phyloP scores from a whole-genome alignment of 768 basidiomycete genomes.

The Boletus tomentosulus region DNA sequence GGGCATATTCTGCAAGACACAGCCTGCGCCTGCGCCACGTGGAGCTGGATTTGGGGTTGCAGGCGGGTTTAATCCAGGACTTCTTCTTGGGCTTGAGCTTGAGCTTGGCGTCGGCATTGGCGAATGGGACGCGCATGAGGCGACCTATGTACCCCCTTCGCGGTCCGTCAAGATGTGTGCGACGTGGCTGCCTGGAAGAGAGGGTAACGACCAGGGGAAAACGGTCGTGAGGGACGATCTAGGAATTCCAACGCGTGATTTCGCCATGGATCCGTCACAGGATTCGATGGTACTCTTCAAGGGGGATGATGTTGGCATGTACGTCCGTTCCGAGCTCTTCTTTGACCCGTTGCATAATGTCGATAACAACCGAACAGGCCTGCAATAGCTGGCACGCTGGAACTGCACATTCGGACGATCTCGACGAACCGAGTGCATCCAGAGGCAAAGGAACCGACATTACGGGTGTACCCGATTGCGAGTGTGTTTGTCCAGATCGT shows the following conservation, averaged over 20 bases:
- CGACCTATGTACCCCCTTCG: not conserved
- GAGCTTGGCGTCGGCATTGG: not conserved
- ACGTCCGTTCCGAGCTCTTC: not conserved
- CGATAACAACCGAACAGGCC: constrained; percentile 1
- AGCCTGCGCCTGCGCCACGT: not conserved
- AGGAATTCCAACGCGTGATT: constrained; percentile 45
- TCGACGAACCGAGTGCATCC: constrained; percentile 42
- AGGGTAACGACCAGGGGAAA: not conserved
- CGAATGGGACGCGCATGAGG: not conserved
- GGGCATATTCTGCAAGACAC: constrained; percentile 50
- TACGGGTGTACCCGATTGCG: constrained; percentile 24
- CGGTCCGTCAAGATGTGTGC: constrained; percentile 5
- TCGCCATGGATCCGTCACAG: constrained; percentile 64
- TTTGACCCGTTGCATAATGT: not conserved
- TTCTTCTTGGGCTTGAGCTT: not conserved
- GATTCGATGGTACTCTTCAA: constrained; percentile 48
- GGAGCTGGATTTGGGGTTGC: not conserved
- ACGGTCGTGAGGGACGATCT: constrained; percentile 33
- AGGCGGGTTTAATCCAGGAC: not conserved
- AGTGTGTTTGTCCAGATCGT: constrained; percentile 47
- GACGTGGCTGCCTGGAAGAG: constrained; percentile 17
- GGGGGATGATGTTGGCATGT: constrained; percentile 19
- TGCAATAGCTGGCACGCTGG: constrained; percentile 15
- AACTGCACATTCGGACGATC: constrained; percentile 45
- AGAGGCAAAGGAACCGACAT: constrained; percentile 29